phyloP scores from a whole-genome alignment of 495 filamentous ascomycete species.

The Haplographium delicatum region DNA sequence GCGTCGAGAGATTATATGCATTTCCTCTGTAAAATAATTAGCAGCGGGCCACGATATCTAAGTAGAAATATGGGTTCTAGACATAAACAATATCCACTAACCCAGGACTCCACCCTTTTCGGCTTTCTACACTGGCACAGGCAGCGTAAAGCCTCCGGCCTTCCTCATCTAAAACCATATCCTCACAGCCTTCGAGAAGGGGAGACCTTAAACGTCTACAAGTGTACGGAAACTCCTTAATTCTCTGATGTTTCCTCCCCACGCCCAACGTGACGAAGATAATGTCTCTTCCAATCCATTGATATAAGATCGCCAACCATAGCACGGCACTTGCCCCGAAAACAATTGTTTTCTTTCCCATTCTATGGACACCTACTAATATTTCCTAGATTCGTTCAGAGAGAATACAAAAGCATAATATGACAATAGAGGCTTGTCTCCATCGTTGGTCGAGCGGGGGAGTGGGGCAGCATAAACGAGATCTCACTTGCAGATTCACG shows the following conservation, averaged over 20 bases:
- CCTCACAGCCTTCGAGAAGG: constrained; percentile 30
- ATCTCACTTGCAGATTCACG: no score
- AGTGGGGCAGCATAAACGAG: no score
- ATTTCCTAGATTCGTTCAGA: no score
- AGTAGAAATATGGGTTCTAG: neutral
- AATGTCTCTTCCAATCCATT: neutral
- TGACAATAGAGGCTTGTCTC: no score
- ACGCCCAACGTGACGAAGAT: neutral
- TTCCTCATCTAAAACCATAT: constrained; percentile 30
- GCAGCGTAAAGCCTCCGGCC: constrained; percentile 30
- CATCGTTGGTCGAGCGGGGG: no score
- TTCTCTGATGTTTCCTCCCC: neutral
- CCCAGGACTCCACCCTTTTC: constrained; percentile 15
- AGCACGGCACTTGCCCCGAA: neutral
- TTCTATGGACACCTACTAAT: no score
- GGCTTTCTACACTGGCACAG: constrained; percentile 23
- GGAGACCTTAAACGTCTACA: neutral
- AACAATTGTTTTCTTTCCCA: constrained; percentile 1
- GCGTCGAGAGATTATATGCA: constrained; percentile 1
- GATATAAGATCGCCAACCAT: neutral
- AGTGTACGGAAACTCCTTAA: neutral
- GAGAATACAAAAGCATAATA: no score
- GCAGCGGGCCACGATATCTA: no score
- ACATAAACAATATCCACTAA: neutral
- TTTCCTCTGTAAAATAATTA: neutral